These are phyloP conservation scores for Sphagnum tenellum DNA, from an alignment of 225 moss, liverwort and hornwort species.

Conservation along the genomic window DNA sequence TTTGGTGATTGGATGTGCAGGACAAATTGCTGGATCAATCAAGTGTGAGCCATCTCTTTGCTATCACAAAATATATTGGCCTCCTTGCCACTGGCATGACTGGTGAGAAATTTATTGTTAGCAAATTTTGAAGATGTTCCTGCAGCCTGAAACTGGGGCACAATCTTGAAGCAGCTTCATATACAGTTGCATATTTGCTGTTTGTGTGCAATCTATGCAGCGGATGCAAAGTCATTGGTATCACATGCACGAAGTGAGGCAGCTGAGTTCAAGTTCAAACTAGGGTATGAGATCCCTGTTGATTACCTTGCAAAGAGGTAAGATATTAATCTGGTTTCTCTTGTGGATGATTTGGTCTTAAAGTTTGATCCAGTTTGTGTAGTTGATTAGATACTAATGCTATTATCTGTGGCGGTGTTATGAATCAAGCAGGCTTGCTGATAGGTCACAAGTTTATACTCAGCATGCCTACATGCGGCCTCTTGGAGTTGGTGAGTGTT, in stretches of 20 bases:
- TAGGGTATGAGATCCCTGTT: conserved; percentile 92
- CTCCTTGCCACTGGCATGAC: conserved; percentile 93
- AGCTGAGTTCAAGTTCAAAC: conserved; percentile 74
- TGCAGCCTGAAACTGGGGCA: background rate
- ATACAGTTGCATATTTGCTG: conserved; percentile 7
- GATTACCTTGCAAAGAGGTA: conserved; percentile 86
- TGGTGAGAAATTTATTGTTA: conserved; percentile 19
- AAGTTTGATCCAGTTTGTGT: no score
- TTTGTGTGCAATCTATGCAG: no score
- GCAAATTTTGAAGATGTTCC: background rate
- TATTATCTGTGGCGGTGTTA: no score
- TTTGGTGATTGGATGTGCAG: conserved; percentile 12
- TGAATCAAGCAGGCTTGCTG: conserved; percentile 53
- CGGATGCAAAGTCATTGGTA: no score
- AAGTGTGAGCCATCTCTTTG: conserved; percentile 79
- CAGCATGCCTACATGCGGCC: conserved; percentile 99
- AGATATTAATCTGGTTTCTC: background rate
- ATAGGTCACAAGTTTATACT: conserved; percentile 92
- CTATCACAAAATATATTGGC: conserved; percentile 71
- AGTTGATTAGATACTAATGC: no score
- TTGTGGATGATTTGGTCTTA: background rate
- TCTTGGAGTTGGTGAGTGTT: conserved; percentile 86
- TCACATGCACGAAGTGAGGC: conserved; percentile 18
- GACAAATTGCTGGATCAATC: conserved; percentile 90
- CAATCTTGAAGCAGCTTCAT: background rate